Evolutionary conservation across 768 basidiomycete species (phyloP).

Genomic region (Coprinopsis cinerea): DNA sequence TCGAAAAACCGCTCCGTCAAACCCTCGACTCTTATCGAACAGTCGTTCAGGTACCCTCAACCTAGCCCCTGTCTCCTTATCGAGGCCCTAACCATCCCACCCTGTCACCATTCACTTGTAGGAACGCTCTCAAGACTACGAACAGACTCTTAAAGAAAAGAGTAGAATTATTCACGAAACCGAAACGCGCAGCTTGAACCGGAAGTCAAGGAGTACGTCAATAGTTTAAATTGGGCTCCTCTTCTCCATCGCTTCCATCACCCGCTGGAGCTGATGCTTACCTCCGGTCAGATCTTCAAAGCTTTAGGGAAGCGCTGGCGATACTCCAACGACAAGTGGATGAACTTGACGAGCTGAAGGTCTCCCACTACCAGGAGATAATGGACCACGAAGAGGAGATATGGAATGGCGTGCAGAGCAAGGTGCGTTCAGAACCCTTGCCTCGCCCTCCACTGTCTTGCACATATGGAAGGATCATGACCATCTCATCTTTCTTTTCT

Average conservation of each 20-base stretch:
- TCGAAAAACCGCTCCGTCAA: constrained; percentile 85
- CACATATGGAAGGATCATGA: neutral
- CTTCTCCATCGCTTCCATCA: neutral
- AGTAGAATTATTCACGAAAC: constrained; percentile 81
- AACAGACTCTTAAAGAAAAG: constrained; percentile 75
- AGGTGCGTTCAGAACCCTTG: constrained; percentile 41
- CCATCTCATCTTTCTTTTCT: neutral
- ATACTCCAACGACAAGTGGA: constrained; percentile 87
- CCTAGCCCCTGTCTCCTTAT: constrained; percentile 11
- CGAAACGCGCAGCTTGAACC: constrained; percentile 79
- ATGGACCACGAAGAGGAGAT: constrained; percentile 91
- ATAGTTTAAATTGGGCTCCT: constrained; percentile 12
- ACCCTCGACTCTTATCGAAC: constrained; percentile 76
- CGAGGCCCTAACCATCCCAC: neutral
- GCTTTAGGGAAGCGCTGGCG: constrained; percentile 76
- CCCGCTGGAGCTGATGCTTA: no score
- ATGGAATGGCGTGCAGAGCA: constrained; percentile 89
- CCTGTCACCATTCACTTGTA: constrained; percentile 22
- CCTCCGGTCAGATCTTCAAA: constrained; percentile 88
- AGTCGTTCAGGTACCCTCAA: constrained; percentile 64
- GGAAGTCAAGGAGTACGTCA: constrained; percentile 81
- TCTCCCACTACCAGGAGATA: constrained; percentile 81
- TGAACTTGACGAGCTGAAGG: constrained; percentile 83
- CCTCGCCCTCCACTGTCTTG: neutral
- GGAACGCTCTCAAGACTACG: constrained; percentile 85